phyloP scores from a whole-genome alignment of 2,329 filamentous ascomycete genomes.

The Beauveria pseudobassiana region DNA sequence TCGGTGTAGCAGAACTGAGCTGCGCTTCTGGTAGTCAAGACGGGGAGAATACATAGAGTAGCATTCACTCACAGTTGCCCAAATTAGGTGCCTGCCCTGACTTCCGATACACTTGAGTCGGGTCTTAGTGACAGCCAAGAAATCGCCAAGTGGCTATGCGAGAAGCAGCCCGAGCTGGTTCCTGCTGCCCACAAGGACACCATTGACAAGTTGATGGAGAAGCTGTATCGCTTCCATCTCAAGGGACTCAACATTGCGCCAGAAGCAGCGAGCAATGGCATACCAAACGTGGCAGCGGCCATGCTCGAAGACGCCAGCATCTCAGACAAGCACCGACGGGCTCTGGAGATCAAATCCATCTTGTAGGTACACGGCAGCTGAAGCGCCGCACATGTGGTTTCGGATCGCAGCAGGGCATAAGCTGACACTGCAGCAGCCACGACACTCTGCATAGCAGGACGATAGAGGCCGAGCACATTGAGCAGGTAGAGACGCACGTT shows the following conservation, averaged over 20 bases:
- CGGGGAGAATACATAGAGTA: neutral
- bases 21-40: neutral
- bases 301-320: conserved; percentile 21
- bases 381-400: too few species aligned
- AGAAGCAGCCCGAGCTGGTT: conserved; percentile 21
- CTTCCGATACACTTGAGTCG: conserved; percentile 18
- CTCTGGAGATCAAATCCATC: conserved; percentile 24
- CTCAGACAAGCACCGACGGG: conserved; percentile 20
- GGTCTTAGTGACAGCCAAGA: conserved; percentile 20
- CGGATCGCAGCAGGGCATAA: too few species aligned
- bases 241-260: conserved; percentile 18
- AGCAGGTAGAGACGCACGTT: conserved; percentile 17
- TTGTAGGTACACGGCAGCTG: conserved; percentile 19
- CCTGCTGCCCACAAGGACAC: conserved; percentile 17
- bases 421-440: conserved; percentile 17
- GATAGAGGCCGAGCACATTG: conserved; percentile 20
- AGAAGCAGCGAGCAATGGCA: conserved; percentile 19
- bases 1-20: neutral
- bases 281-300: conserved; percentile 23
- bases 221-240: conserved; percentile 21
- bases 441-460: conserved; percentile 19
- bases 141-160: conserved; percentile 23
- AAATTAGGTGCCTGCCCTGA: conserved; percentile 21
- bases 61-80: neutral
- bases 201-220: conserved; percentile 20